Percentiles rank a stretch among this genome's conserved stretches.
Evolutionary conservation across 108 stramenopile genomes (phyloP).

Genomic region (Nitzschia sp.): DNA sequence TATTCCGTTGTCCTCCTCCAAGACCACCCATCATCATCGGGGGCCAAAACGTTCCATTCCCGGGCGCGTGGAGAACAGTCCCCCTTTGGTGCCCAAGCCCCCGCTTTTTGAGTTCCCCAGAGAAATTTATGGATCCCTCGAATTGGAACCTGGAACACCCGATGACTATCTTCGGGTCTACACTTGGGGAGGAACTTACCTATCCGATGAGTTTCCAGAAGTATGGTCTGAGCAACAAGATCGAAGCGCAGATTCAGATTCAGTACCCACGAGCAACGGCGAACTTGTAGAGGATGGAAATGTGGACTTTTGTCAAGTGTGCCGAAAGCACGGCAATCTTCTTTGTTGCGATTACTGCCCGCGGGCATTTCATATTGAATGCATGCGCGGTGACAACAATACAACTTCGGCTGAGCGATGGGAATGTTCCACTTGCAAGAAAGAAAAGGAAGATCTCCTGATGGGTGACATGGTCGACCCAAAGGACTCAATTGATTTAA

Average conservation of each 20-base stretch:
- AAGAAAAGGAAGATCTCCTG: slow-evolving; percentile 40
- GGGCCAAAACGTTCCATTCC: not conserved
- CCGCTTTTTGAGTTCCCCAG: slow-evolving; percentile 65
- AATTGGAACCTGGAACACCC: slow-evolving; percentile 55
- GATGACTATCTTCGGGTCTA: slow-evolving; percentile 59
- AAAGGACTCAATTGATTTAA: slow-evolving; percentile 11
- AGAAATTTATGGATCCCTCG: slow-evolving; percentile 49
- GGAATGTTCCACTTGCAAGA: slow-evolving; percentile 51
- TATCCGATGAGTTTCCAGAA: slow-evolving; percentile 15
- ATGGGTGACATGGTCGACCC: slow-evolving; percentile 31
- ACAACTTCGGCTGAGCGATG: slow-evolving; percentile 22
- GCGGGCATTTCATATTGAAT: slow-evolving; percentile 56
- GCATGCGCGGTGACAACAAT: slow-evolving; percentile 23
- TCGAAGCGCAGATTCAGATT: not conserved
- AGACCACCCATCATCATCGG: not conserved
- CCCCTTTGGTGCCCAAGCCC: slow-evolving; percentile 52
- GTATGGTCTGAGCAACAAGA: slow-evolving; percentile 25
- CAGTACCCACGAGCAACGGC: not conserved
- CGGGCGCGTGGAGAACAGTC: not conserved
- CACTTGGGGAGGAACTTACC: slow-evolving; percentile 29
- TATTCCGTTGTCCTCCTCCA: not conserved
- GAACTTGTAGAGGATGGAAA: slow-evolving; percentile 53
- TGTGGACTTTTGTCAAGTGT: slow-evolving; percentile 60
- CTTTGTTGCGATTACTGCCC: slow-evolving; percentile 66
- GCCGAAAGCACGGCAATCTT: slow-evolving; percentile 46